Conservation (phyloP, 768 basidiomycete genomes). For the Collybia sordida region DNA sequence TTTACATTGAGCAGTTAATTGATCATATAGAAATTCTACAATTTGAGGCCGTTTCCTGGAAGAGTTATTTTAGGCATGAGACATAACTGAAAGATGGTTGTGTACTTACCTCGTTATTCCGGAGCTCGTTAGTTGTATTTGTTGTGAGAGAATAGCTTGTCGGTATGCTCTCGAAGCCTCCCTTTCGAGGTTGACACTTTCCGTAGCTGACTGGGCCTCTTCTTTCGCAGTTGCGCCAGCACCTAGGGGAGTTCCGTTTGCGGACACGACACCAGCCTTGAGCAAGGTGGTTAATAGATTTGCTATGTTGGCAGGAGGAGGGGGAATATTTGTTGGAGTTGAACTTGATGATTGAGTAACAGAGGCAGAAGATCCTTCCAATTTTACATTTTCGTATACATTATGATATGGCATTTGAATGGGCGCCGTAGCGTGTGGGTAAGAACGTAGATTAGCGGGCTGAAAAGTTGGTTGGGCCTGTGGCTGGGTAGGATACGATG, state of each 20-base stretch:
- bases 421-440: conserved; percentile 6
- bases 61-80: conserved; percentile 3
- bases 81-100: neutral
- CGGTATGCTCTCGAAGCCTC: conserved; percentile 60
- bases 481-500: conserved; percentile 12
- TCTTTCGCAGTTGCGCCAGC: conserved; percentile 43
- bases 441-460: conserved; percentile 12
- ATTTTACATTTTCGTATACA: conserved; percentile 17
- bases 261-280: conserved; percentile 76
- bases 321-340: conserved; percentile 27
- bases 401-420: neutral
- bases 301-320: conserved; percentile 44
- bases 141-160: conserved; percentile 55
- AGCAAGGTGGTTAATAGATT: conserved; percentile 67
- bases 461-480: conserved; percentile 16
- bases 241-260: conserved; percentile 49
- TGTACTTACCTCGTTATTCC: conserved; percentile 68
- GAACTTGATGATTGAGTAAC: conserved; percentile 20
- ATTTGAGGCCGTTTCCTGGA: conserved; percentile 60
- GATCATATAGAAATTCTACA: conserved; percentile 68
- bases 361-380: conserved; percentile 11
- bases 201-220: conserved; percentile 25
- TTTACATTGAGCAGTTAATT: conserved; percentile 82
- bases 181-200: conserved; percentile 36
- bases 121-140: conserved; percentile 60